Evolutionary conservation across 257 asterid genomes (phyloP).

Genomic region (Primulina tabacum): DNA sequence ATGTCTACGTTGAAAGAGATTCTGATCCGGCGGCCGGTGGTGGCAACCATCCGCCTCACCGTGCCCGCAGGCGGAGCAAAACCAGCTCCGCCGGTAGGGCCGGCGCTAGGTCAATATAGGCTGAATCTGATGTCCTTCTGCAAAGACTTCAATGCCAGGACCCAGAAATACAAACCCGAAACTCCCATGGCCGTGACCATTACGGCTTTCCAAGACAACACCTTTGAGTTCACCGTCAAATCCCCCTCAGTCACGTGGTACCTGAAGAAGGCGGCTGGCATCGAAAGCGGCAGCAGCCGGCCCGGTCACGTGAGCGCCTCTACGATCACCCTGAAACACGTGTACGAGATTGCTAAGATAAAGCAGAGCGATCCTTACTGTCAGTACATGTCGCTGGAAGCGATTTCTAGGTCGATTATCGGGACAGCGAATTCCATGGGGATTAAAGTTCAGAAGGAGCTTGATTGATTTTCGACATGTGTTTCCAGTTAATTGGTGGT

Average conservation of each 20-base stretch:
- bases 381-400: constrained; percentile 73
- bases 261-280: constrained; percentile 84
- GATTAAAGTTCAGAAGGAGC: constrained; percentile 70
- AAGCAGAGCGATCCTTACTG: constrained; percentile 80
- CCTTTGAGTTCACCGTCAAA: constrained; percentile 74
- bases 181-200: constrained; percentile 81
- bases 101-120: constrained; percentile 80
- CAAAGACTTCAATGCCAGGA: constrained; percentile 82
- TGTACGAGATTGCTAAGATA: constrained; percentile 87
- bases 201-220: constrained; percentile 72
- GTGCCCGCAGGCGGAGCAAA: constrained; percentile 87
- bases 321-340: constrained; percentile 60
- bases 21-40: constrained; percentile 75
- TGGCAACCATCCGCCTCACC: constrained; percentile 85
- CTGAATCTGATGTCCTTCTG: constrained; percentile 89
- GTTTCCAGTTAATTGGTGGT: background rate
- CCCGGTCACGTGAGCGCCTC: constrained; percentile 77
- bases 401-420: constrained; percentile 69
- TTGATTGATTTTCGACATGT: constrained; percentile 36
- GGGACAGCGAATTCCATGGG: constrained; percentile 91
- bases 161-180: constrained; percentile 82
- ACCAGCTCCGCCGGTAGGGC: constrained; percentile 91
- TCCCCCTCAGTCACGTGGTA: constrained; percentile 87
- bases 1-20: constrained; percentile 80
- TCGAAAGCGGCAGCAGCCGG: constrained; percentile 69